Percentiles rank a stretch among this genome's conserved stretches.
These are phyloP conservation scores for Lagenidium sp. DNA, from an alignment of 352 stramenopile genomes.

Conservation along the genomic window DNA sequence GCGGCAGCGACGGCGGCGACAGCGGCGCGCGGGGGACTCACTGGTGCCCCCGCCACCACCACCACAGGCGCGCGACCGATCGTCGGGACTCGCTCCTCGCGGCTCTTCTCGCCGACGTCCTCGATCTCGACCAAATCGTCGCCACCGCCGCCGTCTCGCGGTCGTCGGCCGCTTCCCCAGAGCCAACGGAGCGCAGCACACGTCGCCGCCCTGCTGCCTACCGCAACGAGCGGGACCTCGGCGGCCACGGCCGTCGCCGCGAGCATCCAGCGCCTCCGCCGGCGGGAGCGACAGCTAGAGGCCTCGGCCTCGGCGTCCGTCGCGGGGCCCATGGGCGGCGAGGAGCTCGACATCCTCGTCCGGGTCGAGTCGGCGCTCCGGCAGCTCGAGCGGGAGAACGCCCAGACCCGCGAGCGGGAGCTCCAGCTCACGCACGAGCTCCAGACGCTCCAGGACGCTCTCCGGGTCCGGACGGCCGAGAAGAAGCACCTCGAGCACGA, in stretches of 20 bases:
- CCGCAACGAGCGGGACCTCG: too few species aligned
- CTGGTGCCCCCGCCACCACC: too few species aligned
- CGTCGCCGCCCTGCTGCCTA: too few species aligned
- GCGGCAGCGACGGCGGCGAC: not conserved
- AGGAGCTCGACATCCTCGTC: constrained; percentile 58
- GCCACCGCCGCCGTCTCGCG: too few species aligned
- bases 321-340: constrained; percentile 10
- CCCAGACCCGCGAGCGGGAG: constrained; percentile 34
- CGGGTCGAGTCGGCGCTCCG: constrained; percentile 63
- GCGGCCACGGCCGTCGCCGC: constrained; percentile 8
- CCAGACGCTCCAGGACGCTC: constrained; percentile 37
- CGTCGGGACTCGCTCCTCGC: too few species aligned
- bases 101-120: too few species aligned
- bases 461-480: constrained; percentile 40
- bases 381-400: constrained; percentile 64
- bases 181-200: too few species aligned
- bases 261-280: constrained; percentile 12
- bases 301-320: not conserved
- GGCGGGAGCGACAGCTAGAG: too few species aligned
- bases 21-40: constrained; percentile 1
- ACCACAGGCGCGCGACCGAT: too few species aligned
- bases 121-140: too few species aligned
- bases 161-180: too few species aligned
- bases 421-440: constrained; percentile 38
- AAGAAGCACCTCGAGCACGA: constrained; percentile 43